Evolutionary conservation across 495 filamentous ascomycete species (phyloP).

Genomic region (Copromyces sp.): DNA sequence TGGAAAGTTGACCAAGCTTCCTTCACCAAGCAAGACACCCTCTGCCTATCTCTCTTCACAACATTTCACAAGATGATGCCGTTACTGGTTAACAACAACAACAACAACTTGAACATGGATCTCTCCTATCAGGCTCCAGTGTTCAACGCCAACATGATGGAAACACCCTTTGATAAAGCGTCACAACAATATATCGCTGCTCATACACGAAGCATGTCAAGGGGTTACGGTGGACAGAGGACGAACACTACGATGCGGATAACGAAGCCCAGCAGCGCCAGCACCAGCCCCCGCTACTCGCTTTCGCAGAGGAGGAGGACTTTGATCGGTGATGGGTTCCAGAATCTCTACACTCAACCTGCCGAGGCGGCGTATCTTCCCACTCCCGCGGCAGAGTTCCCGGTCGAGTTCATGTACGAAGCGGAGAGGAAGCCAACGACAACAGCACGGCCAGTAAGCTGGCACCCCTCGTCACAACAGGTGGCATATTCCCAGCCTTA

Average conservation of each 20-base stretch:
- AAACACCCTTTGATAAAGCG: constrained; percentile 13
- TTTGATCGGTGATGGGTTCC: constrained; percentile 40
- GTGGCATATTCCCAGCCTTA: constrained; percentile 15
- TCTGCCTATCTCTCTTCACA: background rate
- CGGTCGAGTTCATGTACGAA: constrained; percentile 23
- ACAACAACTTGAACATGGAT: background rate
- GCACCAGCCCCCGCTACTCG: constrained; percentile 54
- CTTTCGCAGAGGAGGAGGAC: constrained; percentile 43
- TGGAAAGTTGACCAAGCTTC: background rate
- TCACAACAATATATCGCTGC: constrained; percentile 8
- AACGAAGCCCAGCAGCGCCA: constrained; percentile 57
- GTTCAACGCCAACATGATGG: constrained; percentile 16
- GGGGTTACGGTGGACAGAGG: constrained; percentile 30
- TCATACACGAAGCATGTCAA: constrained; percentile 31
- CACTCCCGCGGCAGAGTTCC: constrained; percentile 16
- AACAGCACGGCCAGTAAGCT: constrained; percentile 53
- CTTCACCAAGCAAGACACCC: background rate
- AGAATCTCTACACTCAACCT: constrained; percentile 25
- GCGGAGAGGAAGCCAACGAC: constrained; percentile 19
- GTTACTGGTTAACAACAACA: constrained; percentile 16
- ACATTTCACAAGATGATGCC: constrained; percentile 20
- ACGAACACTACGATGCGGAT: constrained; percentile 41
- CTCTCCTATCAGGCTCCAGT: background rate
- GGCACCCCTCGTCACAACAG: constrained; percentile 51
- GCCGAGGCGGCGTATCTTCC: constrained; percentile 27